Conservation (phyloP, 2,329 filamentous ascomycete species). For the Colletotrichum cordylinicola region DNA sequence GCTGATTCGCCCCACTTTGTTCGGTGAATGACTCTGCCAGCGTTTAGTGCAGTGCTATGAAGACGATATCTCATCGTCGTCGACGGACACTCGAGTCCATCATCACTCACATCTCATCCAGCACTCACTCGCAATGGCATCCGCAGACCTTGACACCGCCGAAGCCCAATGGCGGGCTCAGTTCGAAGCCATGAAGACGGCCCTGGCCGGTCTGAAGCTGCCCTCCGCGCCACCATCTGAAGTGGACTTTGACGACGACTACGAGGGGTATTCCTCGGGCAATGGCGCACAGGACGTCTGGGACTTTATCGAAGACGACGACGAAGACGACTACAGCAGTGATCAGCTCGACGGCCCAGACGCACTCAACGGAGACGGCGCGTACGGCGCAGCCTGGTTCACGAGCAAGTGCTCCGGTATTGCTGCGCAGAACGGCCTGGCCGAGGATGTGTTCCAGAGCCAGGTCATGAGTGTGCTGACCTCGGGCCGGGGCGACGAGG, state of each 20-base stretch:
- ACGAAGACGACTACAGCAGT: constrained; percentile 67
- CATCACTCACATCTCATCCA: not conserved
- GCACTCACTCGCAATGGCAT: constrained; percentile 34
- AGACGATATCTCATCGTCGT: not conserved
- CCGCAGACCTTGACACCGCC: constrained; percentile 40
- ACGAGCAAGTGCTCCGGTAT: constrained; percentile 70
- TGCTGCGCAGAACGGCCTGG: constrained; percentile 69
- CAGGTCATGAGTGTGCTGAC: constrained; percentile 79
- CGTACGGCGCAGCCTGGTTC: constrained; percentile 74
- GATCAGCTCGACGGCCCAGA: constrained; percentile 52
- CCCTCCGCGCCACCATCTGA: constrained; percentile 41
- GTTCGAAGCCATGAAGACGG: constrained; percentile 83
- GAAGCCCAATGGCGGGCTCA: constrained; percentile 82
- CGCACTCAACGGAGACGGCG: constrained; percentile 28
- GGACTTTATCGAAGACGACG: constrained; percentile 85
- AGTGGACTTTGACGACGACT: constrained; percentile 70
- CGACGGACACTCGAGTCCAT: not conserved
- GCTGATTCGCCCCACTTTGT: not conserved
- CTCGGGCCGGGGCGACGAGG: constrained; percentile 75
- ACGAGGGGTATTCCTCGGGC: constrained; percentile 59
- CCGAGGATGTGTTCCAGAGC: constrained; percentile 72
- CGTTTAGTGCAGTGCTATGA: not conserved
- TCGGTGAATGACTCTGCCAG: not conserved
- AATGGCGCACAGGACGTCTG: constrained; percentile 83
- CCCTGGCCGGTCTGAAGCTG: constrained; percentile 75